Percentiles rank a stretch among this genome's conserved stretches.
phyloP scores from a whole-genome alignment of 495 filamentous ascomycete species.

The Trichoderma reesei region DNA sequence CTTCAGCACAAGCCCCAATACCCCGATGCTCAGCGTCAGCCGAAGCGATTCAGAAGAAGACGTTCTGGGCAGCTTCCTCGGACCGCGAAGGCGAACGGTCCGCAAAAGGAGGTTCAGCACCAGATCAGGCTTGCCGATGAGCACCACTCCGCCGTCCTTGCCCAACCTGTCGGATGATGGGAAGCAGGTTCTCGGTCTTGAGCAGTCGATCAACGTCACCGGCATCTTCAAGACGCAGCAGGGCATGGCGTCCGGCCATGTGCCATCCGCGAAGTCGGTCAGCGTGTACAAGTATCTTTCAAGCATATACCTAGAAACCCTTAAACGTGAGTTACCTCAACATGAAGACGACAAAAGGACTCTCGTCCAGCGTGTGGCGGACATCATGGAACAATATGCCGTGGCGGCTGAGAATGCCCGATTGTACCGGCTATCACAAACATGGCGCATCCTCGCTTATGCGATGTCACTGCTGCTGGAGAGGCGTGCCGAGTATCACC shows the following conservation, averaged over 20 bases:
- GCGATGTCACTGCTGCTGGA: slow-evolving; percentile 51
- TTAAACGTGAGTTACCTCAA: slow-evolving; percentile 30
- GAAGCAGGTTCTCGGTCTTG: slow-evolving; percentile 44
- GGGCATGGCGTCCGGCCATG: slow-evolving; percentile 50
- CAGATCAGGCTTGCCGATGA: slow-evolving; percentile 25
- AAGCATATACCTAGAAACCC: slow-evolving; percentile 44
- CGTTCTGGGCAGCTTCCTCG: slow-evolving; percentile 50
- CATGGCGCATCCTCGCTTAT: slow-evolving; percentile 61
- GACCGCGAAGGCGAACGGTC: slow-evolving; percentile 32
- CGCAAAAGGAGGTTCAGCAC: slow-evolving; percentile 30
- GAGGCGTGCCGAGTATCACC: slow-evolving; percentile 47
- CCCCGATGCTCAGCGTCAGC: slow-evolving; percentile 42
- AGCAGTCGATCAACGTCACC: slow-evolving; percentile 49
- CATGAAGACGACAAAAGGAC: slow-evolving; percentile 16
- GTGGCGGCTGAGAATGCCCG: slow-evolving; percentile 48
- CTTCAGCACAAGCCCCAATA: slow-evolving; percentile 33
- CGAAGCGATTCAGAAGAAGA: slow-evolving; percentile 60
- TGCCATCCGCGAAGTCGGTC: slow-evolving; percentile 44
- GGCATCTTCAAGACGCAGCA: slow-evolving; percentile 47
- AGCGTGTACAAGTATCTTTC: slow-evolving; percentile 51
- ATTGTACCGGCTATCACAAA: slow-evolving; percentile 58
- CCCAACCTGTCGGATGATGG: slow-evolving; percentile 30
- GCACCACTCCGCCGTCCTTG: slow-evolving; percentile 51
- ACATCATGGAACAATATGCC: slow-evolving; percentile 54
- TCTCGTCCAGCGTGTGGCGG: slow-evolving; percentile 33